These are phyloP conservation scores for Cutaneotrichosporon curvatum DNA, from an alignment of 1,284 basidiomycete species.

Conservation along the genomic window DNA sequence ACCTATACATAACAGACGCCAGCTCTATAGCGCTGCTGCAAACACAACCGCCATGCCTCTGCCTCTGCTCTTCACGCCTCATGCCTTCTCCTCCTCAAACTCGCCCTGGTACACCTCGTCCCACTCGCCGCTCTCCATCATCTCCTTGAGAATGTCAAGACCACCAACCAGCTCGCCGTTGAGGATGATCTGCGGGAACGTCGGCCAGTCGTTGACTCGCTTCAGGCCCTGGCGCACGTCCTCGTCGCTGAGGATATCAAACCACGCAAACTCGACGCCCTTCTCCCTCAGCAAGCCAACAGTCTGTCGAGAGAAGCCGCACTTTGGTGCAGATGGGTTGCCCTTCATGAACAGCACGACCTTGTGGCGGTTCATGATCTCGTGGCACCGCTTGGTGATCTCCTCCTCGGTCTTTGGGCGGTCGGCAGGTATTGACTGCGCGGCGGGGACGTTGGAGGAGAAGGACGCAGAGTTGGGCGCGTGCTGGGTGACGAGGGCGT, in stretches of 20 bases:
- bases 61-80: too few species aligned
- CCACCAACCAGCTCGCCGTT: slow-evolving; percentile 74
- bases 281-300: slow-evolving; percentile 59
- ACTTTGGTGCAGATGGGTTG: slow-evolving; percentile 73
- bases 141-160: slow-evolving; percentile 60
- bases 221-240: slow-evolving; percentile 57
- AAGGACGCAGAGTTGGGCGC: slow-evolving; percentile 31
- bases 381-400: slow-evolving; percentile 49
- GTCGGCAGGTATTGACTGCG: slow-evolving; percentile 26
- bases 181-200: slow-evolving; percentile 65
- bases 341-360: slow-evolving; percentile 96
- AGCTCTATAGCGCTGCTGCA: too few species aligned
- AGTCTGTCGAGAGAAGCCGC: slow-evolving; percentile 70
- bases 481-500: slow-evolving; percentile 59
- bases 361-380: slow-evolving; percentile 57
- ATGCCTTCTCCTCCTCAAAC: too few species aligned
- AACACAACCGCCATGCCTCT: too few species aligned
- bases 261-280: slow-evolving; percentile 60
- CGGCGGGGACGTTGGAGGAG: slow-evolving; percentile 40
- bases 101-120: slow-evolving; percentile 33
- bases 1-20: too few species aligned
- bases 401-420: slow-evolving; percentile 43
- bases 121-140: slow-evolving; percentile 50
- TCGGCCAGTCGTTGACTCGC: slow-evolving; percentile 48
- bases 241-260: slow-evolving; percentile 67